phyloP scores from a whole-genome alignment of 352 stramenopile genomes.

The Thalassiosira sp. region DNA sequence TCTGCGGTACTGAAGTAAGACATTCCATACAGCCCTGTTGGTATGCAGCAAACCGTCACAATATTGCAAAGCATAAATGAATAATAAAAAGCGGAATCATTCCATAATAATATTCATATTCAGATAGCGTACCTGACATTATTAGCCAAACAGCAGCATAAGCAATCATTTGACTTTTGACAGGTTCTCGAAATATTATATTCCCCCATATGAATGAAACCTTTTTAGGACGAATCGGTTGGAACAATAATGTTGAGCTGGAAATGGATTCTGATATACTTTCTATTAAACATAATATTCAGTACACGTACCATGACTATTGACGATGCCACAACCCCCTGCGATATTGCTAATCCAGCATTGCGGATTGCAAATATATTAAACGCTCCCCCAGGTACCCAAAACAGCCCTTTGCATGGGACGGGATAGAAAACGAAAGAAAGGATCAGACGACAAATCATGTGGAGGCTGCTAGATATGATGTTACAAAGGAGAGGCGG shows the following conservation, averaged over 20 bases:
- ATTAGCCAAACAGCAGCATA: slow-evolving; percentile 67
- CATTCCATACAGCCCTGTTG: slow-evolving; percentile 77
- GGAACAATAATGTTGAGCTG: neutral
- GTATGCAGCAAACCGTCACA: too few relatives aligned
- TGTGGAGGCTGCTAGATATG: too few relatives aligned
- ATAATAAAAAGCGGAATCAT: too few relatives aligned
- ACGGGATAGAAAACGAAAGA: slow-evolving; percentile 6
- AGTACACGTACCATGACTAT: slow-evolving; percentile 68
- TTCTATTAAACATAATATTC: neutral
- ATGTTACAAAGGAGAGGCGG: neutral
- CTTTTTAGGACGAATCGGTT: neutral
- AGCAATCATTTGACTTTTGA: slow-evolving; percentile 37
- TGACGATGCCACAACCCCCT: slow-evolving; percentile 67
- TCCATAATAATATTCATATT: too few relatives aligned
- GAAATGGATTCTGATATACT: neutral
- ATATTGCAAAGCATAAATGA: too few relatives aligned
- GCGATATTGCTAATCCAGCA: slow-evolving; percentile 75
- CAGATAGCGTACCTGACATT: too few relatives aligned
- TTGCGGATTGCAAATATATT: slow-evolving; percentile 62
- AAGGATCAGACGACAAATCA: neutral
- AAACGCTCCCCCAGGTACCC: slow-evolving; percentile 57
- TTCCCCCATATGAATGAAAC: slow-evolving; percentile 52
- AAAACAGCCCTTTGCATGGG: slow-evolving; percentile 43
- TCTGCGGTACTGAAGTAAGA: slow-evolving; percentile 63
- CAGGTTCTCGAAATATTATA: slow-evolving; percentile 42